Evolutionary conservation across 768 basidiomycete species (phyloP), one percentile per base, ranked within the genome.

Genomic region (Udeniomyces megalosporus): DNA sequence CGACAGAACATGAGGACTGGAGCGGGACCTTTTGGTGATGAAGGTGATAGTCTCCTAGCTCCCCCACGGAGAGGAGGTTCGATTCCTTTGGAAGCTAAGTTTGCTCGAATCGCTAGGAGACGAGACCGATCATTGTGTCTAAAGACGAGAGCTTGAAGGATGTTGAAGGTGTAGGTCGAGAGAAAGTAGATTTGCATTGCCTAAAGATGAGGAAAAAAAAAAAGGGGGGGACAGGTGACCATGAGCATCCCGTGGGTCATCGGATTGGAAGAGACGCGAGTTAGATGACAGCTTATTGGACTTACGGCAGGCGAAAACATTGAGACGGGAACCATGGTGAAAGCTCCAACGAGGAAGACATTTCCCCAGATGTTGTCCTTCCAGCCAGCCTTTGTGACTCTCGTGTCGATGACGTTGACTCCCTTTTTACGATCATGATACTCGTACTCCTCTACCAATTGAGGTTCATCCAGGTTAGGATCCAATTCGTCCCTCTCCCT

Each of bases 111-210:
- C 2, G 32, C 29, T 28, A 59, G 58, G 4, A 50, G 47, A 4
- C 58, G 58, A 1, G 10, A 1, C 3, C 8, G 12, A 32, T 59
- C 58, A 45, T 6, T 4, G 20, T 12, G 48, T 1, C 15, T 26
- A 24, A 59, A 32, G n/a, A 34, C 7, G 31, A 50, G 8, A 15
- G 58, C 47, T n/a, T 59, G 58, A 35, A 26, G 14, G 4, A 50
- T 24, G 17, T 44, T 59, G 32, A 59, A 59, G n/a, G 35, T 12
- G 47, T 59, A 50, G 5, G 58, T 59, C 32, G 58, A 49, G n/a
- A 59, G 29, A 32, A 59, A 59, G 46, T 59, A 59, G 46, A 59
- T 47, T 59, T 59, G 58, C 58, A 59, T 59, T 17, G 42, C 42
- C 58, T 59, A 32, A 45, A 57, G 42, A 38, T 3, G 6, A 42